phyloP scores from a whole-genome alignment of 2,329 filamentous ascomycete species.

The Capronia epimyces region DNA sequence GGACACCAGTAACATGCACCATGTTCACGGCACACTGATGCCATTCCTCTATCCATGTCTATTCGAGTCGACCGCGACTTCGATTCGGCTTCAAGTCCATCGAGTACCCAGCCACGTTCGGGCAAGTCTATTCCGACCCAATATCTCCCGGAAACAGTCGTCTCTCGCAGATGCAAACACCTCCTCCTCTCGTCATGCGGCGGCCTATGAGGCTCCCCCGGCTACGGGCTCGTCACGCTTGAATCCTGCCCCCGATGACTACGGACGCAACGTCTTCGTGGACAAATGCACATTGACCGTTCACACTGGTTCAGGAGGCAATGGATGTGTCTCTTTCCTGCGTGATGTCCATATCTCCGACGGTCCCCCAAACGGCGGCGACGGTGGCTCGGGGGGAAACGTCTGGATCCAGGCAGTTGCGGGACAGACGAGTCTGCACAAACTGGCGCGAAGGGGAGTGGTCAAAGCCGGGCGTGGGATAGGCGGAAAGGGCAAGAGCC shows the following conservation, averaged over 20 bases:
- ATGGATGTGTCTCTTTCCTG: constrained; percentile 90
- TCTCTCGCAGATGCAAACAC: constrained; percentile 23
- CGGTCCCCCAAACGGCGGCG: constrained; percentile 88
- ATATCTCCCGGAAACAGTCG: not conserved
- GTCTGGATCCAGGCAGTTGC: constrained; percentile 91
- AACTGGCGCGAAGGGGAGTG: constrained; percentile 71
- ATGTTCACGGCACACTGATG: constrained; percentile 1
- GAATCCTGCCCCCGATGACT: constrained; percentile 78
- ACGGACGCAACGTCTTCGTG: constrained; percentile 73
- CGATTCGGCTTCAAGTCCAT: not conserved
- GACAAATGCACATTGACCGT: constrained; percentile 77
- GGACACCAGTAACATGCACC: too few species aligned
- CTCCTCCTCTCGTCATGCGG: constrained; percentile 14
- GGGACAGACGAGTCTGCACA: constrained; percentile 88
- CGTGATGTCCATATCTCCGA: constrained; percentile 84
- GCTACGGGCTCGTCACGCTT: constrained; percentile 48
- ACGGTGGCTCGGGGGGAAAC: constrained; percentile 85
- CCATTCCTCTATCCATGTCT: constrained; percentile 5
- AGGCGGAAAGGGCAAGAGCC: constrained; percentile 45
- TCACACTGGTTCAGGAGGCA: constrained; percentile 73
- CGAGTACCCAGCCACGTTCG: not conserved
- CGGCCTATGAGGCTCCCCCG: constrained; percentile 19
- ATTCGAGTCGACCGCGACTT: not conserved
- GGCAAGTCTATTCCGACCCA: not conserved
- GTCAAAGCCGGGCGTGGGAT: constrained; percentile 43